phyloP scores from a whole-genome alignment of 768 basidiomycete species.

The Termitomyces sp. region DNA sequence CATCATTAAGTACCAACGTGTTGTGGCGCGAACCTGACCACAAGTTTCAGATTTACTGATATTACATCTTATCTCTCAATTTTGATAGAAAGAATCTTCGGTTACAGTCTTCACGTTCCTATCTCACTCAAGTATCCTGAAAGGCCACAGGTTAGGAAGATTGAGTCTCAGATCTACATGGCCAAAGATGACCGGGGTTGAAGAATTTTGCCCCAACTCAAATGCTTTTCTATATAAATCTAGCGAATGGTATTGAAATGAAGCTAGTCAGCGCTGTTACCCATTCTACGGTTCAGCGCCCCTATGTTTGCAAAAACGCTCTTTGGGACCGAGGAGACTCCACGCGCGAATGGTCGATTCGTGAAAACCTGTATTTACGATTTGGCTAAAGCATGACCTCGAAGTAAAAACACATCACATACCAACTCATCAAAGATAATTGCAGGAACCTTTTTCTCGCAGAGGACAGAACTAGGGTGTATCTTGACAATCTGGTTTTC shows the following conservation, averaged over 20 bases:
- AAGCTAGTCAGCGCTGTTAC: slow-evolving; percentile 1
- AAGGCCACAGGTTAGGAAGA: no score
- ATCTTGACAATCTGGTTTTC: slow-evolving; percentile 69
- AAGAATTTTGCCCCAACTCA: neutral
- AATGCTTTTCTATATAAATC: neutral
- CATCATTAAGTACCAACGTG: neutral
- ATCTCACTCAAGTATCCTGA: no score
- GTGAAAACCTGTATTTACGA: slow-evolving; percentile 59
- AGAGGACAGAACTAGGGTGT: slow-evolving; percentile 83
- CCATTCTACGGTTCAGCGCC: slow-evolving; percentile 29
- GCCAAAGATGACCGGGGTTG: neutral
- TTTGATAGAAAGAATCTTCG: no score
- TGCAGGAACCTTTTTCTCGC: slow-evolving; percentile 77
- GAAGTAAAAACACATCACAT: slow-evolving; percentile 23
- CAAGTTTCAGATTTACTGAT: neutral
- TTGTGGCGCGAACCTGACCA: neutral
- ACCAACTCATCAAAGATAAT: slow-evolving; percentile 96
- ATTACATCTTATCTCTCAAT: no score
- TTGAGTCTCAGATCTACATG: no score
- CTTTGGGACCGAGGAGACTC: slow-evolving; percentile 81
- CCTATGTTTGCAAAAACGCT: slow-evolving; percentile 35
- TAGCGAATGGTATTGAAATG: neutral
- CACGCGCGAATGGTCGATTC: slow-evolving; percentile 83
- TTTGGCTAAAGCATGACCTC: neutral
- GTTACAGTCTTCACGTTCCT: no score